Conservation (phyloP, 108 stramenopile genomes). For the Fragilariopsis cylindrus region DNA sequence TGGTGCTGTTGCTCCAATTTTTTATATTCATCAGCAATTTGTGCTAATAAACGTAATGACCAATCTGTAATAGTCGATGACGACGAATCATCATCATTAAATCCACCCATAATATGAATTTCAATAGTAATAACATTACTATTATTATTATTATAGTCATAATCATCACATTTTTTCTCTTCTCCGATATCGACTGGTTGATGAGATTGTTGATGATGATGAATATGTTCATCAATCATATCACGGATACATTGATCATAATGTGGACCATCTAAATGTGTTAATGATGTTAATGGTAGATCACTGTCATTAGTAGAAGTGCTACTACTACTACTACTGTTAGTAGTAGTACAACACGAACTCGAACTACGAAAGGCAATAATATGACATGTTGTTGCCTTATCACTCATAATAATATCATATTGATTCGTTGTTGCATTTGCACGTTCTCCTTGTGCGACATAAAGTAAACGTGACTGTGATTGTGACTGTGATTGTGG, state of each 20-base stretch:
- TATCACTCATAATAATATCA: constrained; percentile 63
- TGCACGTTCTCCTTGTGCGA: constrained; percentile 55
- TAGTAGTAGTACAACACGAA: neutral
- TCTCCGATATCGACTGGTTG: neutral
- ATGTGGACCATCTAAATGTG: constrained; percentile 66
- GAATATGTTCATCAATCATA: constrained; percentile 60
- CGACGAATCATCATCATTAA: constrained; percentile 50
- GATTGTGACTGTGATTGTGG: neutral
- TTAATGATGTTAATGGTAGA: constrained; percentile 48
- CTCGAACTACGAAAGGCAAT: constrained; percentile 63
- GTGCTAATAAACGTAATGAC: constrained; percentile 54
- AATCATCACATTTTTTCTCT: constrained; percentile 19
- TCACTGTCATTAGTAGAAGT: neutral
- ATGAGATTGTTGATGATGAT: constrained; percentile 36
- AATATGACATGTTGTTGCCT: constrained; percentile 88
- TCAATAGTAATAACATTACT: constrained; percentile 46
- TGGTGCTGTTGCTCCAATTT: neutral
- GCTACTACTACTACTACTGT: neutral
- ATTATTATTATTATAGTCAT: neutral
- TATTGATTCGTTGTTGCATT: constrained; percentile 38
- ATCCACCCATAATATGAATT: constrained; percentile 84
- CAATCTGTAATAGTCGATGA: constrained; percentile 57
- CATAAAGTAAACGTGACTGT: constrained; percentile 42
- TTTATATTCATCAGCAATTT: constrained; percentile 46
- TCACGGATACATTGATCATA: constrained; percentile 64